These are phyloP conservation scores for Agrocybe chaxingu DNA, from an alignment of 768 basidiomycete genomes.

Conservation along the genomic window DNA sequence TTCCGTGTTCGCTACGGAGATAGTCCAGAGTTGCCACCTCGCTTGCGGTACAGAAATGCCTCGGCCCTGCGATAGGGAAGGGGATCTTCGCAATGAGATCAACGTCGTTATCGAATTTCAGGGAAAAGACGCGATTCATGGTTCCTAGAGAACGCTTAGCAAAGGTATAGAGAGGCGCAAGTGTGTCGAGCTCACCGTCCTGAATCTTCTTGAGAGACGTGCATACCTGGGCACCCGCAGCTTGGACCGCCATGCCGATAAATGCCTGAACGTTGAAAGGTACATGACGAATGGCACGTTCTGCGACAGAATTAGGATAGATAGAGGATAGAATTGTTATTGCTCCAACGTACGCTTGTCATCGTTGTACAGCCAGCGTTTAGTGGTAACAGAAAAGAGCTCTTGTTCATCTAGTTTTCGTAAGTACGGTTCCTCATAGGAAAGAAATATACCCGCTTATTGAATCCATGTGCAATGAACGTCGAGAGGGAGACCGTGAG, in stretches of 20 bases:
- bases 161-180: background rate
- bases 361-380: constrained; percentile 1
- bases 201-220: background rate
- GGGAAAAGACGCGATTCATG: constrained; percentile 20
- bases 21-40: constrained; percentile 31
- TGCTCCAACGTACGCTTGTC: background rate
- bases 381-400: background rate
- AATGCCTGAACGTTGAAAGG: constrained; percentile 1
- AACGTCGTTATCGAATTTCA: constrained; percentile 18
- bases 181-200: background rate
- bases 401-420: too few species aligned
- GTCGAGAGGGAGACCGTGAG: too few species aligned
- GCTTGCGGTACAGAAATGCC: constrained; percentile 19
- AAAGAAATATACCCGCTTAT: too few species aligned
- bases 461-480: too few species aligned
- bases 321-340: background rate
- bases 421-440: too few species aligned
- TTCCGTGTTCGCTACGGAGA: constrained; percentile 14
- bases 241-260: background rate
- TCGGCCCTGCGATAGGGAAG: constrained; percentile 18
- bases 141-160: constrained; percentile 11
- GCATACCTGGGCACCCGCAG: background rate
- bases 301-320: background rate
- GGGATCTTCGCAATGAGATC: constrained; percentile 24
- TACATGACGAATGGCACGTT: background rate